Evolutionary conservation across 192 early-diverging fungal genomes (phyloP).

Genomic region (Spizellomyces sp.): DNA sequence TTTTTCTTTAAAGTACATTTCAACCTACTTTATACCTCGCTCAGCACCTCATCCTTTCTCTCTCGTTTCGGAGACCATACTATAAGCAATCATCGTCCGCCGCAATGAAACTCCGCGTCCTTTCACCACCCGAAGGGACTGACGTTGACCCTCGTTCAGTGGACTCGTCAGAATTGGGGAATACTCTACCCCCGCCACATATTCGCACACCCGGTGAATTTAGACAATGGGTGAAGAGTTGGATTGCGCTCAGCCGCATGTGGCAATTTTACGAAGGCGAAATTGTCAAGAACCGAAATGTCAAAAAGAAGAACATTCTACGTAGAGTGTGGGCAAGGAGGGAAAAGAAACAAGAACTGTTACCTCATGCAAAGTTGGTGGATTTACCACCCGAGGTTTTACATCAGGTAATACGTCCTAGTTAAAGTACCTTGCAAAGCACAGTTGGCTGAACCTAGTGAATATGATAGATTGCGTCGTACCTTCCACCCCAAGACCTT

Average conservation of each 20-base stretch:
- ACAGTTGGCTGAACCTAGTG: background rate
- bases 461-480: conserved; percentile 18
- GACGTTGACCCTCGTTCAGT: too few species aligned
- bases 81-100: too few species aligned
- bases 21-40: too few species aligned
- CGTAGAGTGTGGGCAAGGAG: too few species aligned
- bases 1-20: too few species aligned
- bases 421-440: background rate
- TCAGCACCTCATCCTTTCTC: too few species aligned
- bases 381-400: conserved; percentile 27
- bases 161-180: too few species aligned
- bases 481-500: conserved; percentile 23
- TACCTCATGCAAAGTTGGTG: conserved; percentile 7
- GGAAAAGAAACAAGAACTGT: too few species aligned
- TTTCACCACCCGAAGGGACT: too few species aligned
- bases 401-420: background rate
- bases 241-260: conserved; percentile 30
- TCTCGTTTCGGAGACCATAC: too few species aligned
- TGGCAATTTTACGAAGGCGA: background rate
- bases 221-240: conserved; percentile 25
- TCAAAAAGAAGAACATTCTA: background rate
- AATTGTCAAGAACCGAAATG: background rate
- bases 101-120: too few species aligned
- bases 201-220: conserved; percentile 30
- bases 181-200: background rate